Conservation (phyloP, 768 basidiomycete species). For the Mycena rebaudengoi region DNA sequence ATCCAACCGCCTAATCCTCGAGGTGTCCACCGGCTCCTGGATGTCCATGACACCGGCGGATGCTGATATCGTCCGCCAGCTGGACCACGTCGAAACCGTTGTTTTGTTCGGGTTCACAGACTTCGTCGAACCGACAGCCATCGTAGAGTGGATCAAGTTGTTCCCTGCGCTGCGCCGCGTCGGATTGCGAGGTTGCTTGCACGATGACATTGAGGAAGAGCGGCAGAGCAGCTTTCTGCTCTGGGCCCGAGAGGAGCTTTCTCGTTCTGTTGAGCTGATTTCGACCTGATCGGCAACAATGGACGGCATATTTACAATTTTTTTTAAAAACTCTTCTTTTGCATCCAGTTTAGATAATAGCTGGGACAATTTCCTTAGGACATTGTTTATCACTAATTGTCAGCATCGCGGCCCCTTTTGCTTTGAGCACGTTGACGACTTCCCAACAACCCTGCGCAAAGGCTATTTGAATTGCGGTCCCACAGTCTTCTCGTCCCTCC, state of each 20-base stretch:
- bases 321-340: no score
- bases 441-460: no score
- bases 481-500: no score
- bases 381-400: no score
- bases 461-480: no score
- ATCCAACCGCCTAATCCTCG: constrained; percentile 8
- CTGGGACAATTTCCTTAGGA: no score
- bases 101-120: constrained; percentile 13
- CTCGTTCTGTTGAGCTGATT: constrained; percentile 2
- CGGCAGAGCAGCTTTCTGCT: not conserved
- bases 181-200: constrained; percentile 18
- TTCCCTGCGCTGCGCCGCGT: constrained; percentile 19
- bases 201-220: not conserved
- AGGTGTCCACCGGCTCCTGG: constrained; percentile 22
- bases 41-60: not conserved
- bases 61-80: not conserved
- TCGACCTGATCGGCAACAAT: constrained; percentile 11
- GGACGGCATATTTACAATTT: no score
- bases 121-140: constrained; percentile 1
- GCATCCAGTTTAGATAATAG: no score
- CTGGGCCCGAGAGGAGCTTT: not conserved
- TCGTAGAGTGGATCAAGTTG: constrained; percentile 14
- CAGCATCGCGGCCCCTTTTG: no score
- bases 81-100: constrained; percentile 19
- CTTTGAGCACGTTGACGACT: no score